These are phyloP conservation scores for Tetradesmus obliquus DNA, from an alignment of 139 green algal genomes.

Conservation along the genomic window DNA sequence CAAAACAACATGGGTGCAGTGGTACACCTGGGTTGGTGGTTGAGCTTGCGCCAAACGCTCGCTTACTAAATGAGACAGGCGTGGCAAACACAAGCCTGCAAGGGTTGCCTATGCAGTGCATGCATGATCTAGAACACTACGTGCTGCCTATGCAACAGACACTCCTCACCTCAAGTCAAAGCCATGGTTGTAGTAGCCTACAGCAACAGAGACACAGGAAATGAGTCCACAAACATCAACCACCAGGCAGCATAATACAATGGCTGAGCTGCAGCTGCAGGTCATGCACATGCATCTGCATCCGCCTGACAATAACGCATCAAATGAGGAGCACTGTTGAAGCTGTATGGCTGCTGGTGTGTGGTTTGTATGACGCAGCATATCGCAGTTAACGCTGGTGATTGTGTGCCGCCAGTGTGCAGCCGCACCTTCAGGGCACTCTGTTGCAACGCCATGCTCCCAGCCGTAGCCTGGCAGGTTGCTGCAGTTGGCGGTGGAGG, in stretches of 20 bases:
- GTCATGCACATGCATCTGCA: too few species aligned
- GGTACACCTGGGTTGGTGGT: too few species aligned
- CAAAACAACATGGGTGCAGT: neutral
- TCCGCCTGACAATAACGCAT: too few species aligned
- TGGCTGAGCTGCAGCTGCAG: too few species aligned
- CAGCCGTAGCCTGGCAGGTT: conserved; percentile 12
- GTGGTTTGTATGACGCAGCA: too few species aligned
- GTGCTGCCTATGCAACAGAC: neutral
- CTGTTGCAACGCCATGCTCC: neutral
- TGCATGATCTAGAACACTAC: neutral
- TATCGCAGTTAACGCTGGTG: neutral
- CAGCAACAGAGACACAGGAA: neutral
- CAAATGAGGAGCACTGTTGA: too few species aligned
- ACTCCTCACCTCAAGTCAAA: neutral
- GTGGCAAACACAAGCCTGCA: too few species aligned
- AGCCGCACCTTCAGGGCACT: neutral
- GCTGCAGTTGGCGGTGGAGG: neutral
- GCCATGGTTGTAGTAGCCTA: neutral
- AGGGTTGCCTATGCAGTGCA: neutral
- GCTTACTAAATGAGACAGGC: too few species aligned
- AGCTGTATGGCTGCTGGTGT: too few species aligned
- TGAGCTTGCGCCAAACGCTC: too few species aligned
- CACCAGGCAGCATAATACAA: neutral
- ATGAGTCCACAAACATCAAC: too few species aligned
- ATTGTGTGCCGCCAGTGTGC: neutral